phyloP scores from a whole-genome alignment of 1,284 basidiomycete genomes.

The Fomitiporia mediterranea region DNA sequence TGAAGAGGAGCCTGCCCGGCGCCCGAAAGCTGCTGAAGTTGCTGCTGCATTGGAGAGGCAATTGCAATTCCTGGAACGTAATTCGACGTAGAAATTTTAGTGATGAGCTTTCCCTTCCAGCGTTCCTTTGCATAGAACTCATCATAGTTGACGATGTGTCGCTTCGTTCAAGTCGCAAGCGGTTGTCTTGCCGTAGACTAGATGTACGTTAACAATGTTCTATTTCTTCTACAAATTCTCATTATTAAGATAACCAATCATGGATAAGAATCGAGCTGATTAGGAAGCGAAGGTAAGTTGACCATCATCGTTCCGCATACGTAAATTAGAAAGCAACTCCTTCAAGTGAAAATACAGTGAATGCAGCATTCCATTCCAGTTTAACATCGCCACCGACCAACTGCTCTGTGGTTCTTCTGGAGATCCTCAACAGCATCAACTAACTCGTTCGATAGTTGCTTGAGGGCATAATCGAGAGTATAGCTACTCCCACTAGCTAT shows the following conservation, averaged over 20 bases:
- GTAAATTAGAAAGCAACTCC: too few relatives aligned
- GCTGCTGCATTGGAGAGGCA: slow-evolving; percentile 1
- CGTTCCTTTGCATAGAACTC: not conserved
- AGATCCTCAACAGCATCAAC: not conserved
- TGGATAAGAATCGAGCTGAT: not conserved
- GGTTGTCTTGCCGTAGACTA: not conserved
- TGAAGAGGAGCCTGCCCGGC: slow-evolving; percentile 8
- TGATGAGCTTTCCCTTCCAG: too few relatives aligned
- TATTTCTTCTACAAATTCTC: too few relatives aligned
- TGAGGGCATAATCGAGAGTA: not conserved
- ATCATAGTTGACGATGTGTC: not conserved
- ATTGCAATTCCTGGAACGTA: not conserved
- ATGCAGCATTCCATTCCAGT: not conserved
- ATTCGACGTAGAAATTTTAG: not conserved
- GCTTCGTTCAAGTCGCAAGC: not conserved
- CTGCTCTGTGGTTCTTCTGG: not conserved
- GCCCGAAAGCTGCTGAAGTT: slow-evolving; percentile 11
- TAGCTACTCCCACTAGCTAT: not conserved
- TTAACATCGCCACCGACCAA: not conserved
- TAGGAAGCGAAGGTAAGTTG: not conserved
- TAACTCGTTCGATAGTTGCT: not conserved
- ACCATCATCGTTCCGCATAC: not conserved
- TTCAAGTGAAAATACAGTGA: not conserved
- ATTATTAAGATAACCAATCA: too few relatives aligned
- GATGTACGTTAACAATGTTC: too few relatives aligned